Percentiles rank a stretch among this genome's conserved stretches.
phyloP scores from a whole-genome alignment of 2,329 filamentous ascomycete genomes.

The Stagonosporopsis cucurbitacearum region DNA sequence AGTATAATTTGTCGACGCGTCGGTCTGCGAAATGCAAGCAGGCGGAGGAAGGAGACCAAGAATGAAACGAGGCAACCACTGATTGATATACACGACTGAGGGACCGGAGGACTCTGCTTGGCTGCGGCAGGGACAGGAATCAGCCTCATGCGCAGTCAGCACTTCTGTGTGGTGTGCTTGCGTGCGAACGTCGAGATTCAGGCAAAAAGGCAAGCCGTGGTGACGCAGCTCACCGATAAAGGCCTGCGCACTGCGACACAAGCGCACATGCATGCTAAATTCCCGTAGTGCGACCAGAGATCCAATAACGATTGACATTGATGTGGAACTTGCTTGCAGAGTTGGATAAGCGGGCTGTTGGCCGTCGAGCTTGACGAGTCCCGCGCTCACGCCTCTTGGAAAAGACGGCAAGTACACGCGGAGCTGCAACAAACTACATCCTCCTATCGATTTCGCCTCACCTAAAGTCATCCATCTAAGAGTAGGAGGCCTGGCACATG shows the following conservation, averaged over 20 bases:
- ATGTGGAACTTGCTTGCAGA: not conserved
- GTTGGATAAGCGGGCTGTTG: not conserved
- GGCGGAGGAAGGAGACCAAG: not conserved
- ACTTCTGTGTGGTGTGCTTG: slow-evolving; percentile 15
- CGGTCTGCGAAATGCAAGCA: not conserved
- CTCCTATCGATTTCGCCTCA: slow-evolving; percentile 1
- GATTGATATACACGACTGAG: not conserved
- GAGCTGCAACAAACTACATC: not conserved
- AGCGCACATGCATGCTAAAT: not conserved
- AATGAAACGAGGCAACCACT: slow-evolving; percentile 4
- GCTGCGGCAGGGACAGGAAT: slow-evolving; percentile 5
- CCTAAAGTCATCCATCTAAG: not conserved
- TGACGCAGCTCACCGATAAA: slow-evolving; percentile 9
- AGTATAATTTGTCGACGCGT: not conserved
- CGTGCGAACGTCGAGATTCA: slow-evolving; percentile 13
- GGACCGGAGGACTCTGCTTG: slow-evolving; percentile 22
- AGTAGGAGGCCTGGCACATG: slow-evolving; percentile 1
- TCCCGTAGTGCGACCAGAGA: not conserved
- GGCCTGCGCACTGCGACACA: not conserved
- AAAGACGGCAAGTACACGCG: not conserved
- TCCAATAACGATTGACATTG: not conserved
- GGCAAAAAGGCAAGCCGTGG: slow-evolving; percentile 32
- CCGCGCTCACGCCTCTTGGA: not conserved
- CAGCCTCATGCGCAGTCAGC: slow-evolving; percentile 14
- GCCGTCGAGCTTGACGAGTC: not conserved